Evolutionary conservation across 768 basidiomycete species (phyloP).

Genomic region (Panellus pusillus): DNA sequence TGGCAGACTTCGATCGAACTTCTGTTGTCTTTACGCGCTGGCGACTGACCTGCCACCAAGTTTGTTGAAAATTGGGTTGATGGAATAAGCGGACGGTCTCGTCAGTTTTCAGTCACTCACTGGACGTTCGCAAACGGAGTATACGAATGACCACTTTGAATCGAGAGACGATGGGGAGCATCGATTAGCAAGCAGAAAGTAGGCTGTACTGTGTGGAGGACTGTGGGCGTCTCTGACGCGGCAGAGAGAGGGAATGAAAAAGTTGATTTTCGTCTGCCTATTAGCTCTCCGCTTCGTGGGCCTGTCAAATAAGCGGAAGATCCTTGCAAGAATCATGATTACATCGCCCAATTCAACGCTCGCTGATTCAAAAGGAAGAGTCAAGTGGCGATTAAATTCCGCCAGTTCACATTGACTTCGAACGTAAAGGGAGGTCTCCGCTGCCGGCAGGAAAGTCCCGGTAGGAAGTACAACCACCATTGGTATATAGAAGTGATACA

Average conservation of each 20-base stretch:
- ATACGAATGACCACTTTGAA: constrained; percentile 14
- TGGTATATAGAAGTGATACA: no score
- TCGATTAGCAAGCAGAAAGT: neutral
- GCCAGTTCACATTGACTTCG: no score
- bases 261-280: neutral
- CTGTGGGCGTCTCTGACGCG: neutral
- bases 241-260: constrained; percentile 3
- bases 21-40: no score
- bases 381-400: no score
- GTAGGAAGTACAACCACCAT: no score
- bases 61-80: no score
- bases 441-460: no score
- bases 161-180: constrained; percentile 4
- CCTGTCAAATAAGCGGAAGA: constrained; percentile 17
- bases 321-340: neutral
- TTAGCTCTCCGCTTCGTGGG: constrained; percentile 14
- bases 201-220: neutral
- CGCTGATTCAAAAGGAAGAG: no score
- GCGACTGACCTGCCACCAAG: no score
- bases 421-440: no score
- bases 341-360: neutral
- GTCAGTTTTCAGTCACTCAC: neutral
- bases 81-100: neutral
- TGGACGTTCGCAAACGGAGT: constrained; percentile 5
- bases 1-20: no score